Conservation (phyloP, 2,329 filamentous ascomycete species). For the Trichophyton benhamiae region DNA sequence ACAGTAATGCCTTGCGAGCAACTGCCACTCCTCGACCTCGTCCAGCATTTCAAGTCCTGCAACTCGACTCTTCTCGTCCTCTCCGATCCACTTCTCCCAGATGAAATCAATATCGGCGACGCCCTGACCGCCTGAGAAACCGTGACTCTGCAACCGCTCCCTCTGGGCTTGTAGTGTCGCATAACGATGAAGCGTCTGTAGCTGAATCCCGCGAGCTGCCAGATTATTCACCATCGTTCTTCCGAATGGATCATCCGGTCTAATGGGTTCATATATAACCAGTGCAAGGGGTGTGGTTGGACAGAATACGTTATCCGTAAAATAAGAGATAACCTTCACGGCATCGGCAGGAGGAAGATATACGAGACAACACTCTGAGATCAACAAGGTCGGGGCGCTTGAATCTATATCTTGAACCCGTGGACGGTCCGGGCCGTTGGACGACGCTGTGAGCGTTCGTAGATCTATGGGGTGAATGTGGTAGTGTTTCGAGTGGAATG, state of each 20-base stretch:
- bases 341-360: conserved; percentile 63
- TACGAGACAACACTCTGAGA: conserved; percentile 92
- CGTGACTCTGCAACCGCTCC: conserved; percentile 51
- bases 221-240: conserved; percentile 87
- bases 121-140: conserved; percentile 47
- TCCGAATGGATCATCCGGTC: conserved; percentile 74
- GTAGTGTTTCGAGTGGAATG: conserved; percentile 37
- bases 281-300: conserved; percentile 44
- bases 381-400: conserved; percentile 62
- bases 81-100: conserved; percentile 61
- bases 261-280: conserved; percentile 80
- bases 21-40: conserved; percentile 86
- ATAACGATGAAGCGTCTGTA: conserved; percentile 71
- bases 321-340: conserved; percentile 51
- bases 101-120: conserved; percentile 55
- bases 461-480: conserved; percentile 58
- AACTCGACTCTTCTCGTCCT: conserved; percentile 64
- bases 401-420: conserved; percentile 38
- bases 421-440: conserved; percentile 14
- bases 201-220: conserved; percentile 62
- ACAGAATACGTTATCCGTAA: conserved; percentile 41
- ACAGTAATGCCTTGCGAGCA: conserved; percentile 80
- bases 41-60: conserved; percentile 75
- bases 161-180: conserved; percentile 56
- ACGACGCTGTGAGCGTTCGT: conserved; percentile 40